Percentiles rank a stretch among this genome's conserved stretches.
These are phyloP conservation scores for Ambrosiella xylebori DNA, from an alignment of 2,329 filamentous ascomycete genomes.

Conservation along the genomic window DNA sequence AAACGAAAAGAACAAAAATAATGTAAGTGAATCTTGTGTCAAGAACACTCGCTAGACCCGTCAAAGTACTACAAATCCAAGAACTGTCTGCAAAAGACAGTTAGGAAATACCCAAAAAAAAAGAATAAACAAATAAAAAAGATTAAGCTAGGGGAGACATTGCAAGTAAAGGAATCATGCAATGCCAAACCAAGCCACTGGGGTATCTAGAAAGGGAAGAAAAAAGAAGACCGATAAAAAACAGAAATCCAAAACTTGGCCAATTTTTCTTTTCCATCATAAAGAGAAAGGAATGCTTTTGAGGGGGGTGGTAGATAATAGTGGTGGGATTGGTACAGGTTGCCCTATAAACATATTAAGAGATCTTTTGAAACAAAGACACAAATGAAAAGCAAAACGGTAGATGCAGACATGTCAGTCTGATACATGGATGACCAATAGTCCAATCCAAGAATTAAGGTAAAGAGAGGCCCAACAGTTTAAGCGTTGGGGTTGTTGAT, in stretches of 20 bases:
- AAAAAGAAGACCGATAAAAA: not conserved
- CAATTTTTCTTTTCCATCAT: not conserved
- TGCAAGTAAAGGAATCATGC: not conserved
- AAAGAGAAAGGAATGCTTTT: constrained; percentile 3
- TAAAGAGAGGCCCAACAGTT: constrained; percentile 11
- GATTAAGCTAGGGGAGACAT: not conserved
- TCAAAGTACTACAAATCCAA: not conserved
- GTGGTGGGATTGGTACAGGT: constrained; percentile 7
- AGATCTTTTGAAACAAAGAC: constrained; percentile 6
- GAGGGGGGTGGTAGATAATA: not conserved
- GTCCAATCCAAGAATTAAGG: not conserved
- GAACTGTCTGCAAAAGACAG: not conserved
- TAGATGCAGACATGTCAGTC: not conserved
- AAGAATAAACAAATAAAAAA: constrained; percentile 1
- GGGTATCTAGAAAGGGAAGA: constrained; percentile 13
- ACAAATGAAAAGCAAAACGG: constrained; percentile 1
- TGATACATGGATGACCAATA: not conserved
- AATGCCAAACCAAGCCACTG: not conserved
- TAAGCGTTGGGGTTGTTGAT: constrained; percentile 44
- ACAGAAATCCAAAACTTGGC: not conserved
- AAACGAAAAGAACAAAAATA: not conserved
- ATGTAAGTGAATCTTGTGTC: not conserved
- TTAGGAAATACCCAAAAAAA: constrained; percentile 1
- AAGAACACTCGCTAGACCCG: not conserved
- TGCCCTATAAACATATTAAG: constrained; percentile 9